A percentile compares a stretch with the other conserved stretches of the same genome.
phyloP scores from a whole-genome alignment of 129 eudicot genomes.

The Heracleum sosnowskyi region DNA sequence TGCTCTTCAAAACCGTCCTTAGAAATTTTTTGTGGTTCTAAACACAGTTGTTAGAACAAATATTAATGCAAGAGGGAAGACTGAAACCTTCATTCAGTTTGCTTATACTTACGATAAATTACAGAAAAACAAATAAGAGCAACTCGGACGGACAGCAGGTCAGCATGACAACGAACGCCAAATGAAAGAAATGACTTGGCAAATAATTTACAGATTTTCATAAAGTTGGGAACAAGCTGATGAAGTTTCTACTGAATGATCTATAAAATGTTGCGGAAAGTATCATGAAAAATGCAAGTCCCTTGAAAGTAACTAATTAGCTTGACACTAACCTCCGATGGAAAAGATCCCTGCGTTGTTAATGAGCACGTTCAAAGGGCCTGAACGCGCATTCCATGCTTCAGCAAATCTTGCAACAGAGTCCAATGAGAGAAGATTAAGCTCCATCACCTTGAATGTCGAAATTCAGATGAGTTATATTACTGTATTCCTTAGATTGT shows the following conservation, averaged over 20 bases:
- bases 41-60: conserved; percentile 9
- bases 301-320: not conserved
- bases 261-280: not conserved
- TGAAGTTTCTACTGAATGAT: not conserved
- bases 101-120: conserved; percentile 1
- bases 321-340: conserved; percentile 61
- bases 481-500: not conserved
- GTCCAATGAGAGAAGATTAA: conserved; percentile 85
- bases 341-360: conserved; percentile 94
- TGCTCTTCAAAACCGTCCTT: conserved; percentile 88
- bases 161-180: not conserved
- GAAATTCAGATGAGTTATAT: conserved; percentile 7
- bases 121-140: not conserved
- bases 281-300: not conserved
- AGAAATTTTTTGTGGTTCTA: conserved; percentile 89
- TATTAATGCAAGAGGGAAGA: not conserved
- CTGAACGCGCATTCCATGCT: conserved; percentile 85
- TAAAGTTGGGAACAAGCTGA: not conserved
- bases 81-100: not conserved
- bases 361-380: conserved; percentile 79
- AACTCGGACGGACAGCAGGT: not conserved
- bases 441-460: conserved; percentile 61
- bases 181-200: not conserved
- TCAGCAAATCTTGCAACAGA: conserved; percentile 80
- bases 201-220: not conserved